Conservation (phyloP, 805 yeast genomes). For the Kluyveromyces starmeri region DNA sequence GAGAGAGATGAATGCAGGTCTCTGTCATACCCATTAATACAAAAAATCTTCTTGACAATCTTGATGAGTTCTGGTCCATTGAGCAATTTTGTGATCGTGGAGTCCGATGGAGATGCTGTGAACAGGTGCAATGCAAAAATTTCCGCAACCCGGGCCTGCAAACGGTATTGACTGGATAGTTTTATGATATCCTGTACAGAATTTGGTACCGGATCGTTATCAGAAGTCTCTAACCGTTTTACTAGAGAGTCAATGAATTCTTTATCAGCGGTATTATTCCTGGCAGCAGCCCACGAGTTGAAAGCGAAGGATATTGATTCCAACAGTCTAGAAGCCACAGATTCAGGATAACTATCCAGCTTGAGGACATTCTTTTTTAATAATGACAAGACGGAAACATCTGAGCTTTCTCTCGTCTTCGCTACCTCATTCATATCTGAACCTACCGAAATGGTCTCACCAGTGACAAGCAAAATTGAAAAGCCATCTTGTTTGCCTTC, state of each 20-base stretch:
- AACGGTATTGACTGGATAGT: constrained; percentile 45
- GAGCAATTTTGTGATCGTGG: constrained; percentile 38
- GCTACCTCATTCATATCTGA: constrained; percentile 9
- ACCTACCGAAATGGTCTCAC: constrained; percentile 33
- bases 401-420: constrained; percentile 9
- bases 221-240: constrained; percentile 31
- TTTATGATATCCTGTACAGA: constrained; percentile 23
- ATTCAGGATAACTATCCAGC: constrained; percentile 47
- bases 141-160: constrained; percentile 63
- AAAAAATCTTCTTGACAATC: constrained; percentile 31
- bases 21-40: constrained; percentile 39
- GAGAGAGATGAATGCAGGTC: constrained; percentile 39
- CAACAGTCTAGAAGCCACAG: constrained; percentile 56
- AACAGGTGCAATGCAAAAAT: constrained; percentile 65
- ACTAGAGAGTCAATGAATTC: constrained; percentile 29
- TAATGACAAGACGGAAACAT: constrained; percentile 42
- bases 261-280: constrained; percentile 41
- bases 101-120: constrained; percentile 39
- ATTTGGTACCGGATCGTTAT: constrained; percentile 10
- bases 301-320: constrained; percentile 69
- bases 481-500: constrained; percentile 70
- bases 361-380: constrained; percentile 47
- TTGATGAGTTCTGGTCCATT: constrained; percentile 29
- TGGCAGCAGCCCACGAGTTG: constrained; percentile 67
- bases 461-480: constrained; percentile 57